Conservation (phyloP, 2,329 filamentous ascomycete genomes). For the Exophiala alcalophila region DNA sequence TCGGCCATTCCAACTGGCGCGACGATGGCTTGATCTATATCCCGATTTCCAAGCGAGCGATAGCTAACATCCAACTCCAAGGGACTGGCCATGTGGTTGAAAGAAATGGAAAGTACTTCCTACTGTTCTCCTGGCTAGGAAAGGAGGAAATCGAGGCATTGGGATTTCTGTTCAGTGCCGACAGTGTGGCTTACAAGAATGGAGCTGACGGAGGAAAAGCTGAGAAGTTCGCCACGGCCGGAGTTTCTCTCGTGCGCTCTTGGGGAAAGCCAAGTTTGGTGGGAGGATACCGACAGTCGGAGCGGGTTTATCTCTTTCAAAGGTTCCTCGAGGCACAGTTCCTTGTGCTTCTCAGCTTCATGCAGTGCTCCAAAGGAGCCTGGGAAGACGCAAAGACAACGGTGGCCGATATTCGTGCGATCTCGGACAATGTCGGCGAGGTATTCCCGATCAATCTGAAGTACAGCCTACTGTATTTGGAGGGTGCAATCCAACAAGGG, state of each 20-base stretch:
- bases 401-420: slow-evolving; percentile 53
- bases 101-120: slow-evolving; percentile 42
- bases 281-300: slow-evolving; percentile 21
- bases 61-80: slow-evolving; percentile 23
- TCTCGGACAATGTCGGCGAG: slow-evolving; percentile 45
- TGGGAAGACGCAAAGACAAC: slow-evolving; percentile 63
- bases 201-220: slow-evolving; percentile 53
- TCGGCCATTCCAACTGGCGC: slow-evolving; percentile 45
- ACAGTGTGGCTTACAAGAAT: slow-evolving; percentile 56
- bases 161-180: slow-evolving; percentile 57
- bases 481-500: slow-evolving; percentile 72
- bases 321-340: slow-evolving; percentile 65
- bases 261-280: slow-evolving; percentile 36
- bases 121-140: slow-evolving; percentile 60
- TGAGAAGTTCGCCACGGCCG: slow-evolving; percentile 57
- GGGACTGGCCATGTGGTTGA: slow-evolving; percentile 44
- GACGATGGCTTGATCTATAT: slow-evolving; percentile 48
- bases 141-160: slow-evolving; percentile 59
- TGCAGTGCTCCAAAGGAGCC: slow-evolving; percentile 67
- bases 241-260: slow-evolving; percentile 38
- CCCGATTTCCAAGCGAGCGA: slow-evolving; percentile 39
- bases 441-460: slow-evolving; percentile 43
- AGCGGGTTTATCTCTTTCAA: slow-evolving; percentile 51
- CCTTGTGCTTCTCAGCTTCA: slow-evolving; percentile 67
- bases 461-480: slow-evolving; percentile 66